Evolutionary conservation across 306 rosid genomes (phyloP), one percentile per base, ranked within the genome.

Genomic region (Astragalus glycyphyllos): DNA sequence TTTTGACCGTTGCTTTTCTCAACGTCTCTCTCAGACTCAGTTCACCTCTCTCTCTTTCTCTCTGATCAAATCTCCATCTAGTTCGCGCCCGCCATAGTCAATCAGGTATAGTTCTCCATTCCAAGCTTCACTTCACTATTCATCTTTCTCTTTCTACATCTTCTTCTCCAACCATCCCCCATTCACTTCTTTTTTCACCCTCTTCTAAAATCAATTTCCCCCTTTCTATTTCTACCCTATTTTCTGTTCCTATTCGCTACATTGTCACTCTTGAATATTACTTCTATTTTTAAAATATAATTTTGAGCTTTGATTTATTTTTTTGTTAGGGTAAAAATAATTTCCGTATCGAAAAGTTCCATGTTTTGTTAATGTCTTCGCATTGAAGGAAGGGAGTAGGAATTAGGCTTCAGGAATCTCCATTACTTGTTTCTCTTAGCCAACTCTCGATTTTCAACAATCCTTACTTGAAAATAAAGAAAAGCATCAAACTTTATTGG

Each of bases 1-100:
- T 81, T 86, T 83, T 81, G 92, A 87, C 96, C 92, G 92, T 89
- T 87, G 67, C 88, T 83, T 84, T 83, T 68, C 86, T 68, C 83
- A 85, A 83, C 88, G 86, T 82, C 87, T 89, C 84, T 84, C 82
- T 26, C 31, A 26, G 31, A 26, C 31, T 26, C 31, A 26, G 4
- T 26, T 26, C 31, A 1, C 3, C 31, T 26, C 3, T 79, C 44
- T 55, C 65, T 44, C 76, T 72, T 57, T 14, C 80, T 48, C 78
- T 67, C 78, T 5, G 69, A 73, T 75, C 92, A 58, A 47, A 82
- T 65, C 81, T 83, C 46, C 69, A 15, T 78, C 76, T 14, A 64
- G 51, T 77, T 77, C 81, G 35, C 79, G 57, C 65, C 67, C 65
- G 31, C 87, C 57, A 69, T 58, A 50, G 10, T 69, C 79, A 76